Conservation (phyloP, 257 asterid species). For the Solanum chilense region DNA sequence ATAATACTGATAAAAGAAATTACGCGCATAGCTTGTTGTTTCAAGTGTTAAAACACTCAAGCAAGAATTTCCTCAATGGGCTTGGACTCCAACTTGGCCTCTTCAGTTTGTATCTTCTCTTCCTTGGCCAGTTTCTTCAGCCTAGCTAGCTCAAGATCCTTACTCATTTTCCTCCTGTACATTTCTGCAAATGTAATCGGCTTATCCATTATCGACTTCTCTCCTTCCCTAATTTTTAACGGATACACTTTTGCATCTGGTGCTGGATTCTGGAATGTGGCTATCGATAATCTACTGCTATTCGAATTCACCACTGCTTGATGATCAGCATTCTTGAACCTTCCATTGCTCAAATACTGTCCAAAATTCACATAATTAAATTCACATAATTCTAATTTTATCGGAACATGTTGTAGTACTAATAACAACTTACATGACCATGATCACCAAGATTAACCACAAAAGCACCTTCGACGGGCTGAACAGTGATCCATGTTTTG, state of each 20-base stretch:
- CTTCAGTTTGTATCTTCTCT: slow-evolving; percentile 16
- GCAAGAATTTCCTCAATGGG: slow-evolving; percentile 35
- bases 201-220: slow-evolving; percentile 36
- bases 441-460: slow-evolving; percentile 93
- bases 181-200: slow-evolving; percentile 54
- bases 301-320: slow-evolving; percentile 83
- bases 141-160: slow-evolving; percentile 56
- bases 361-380: not conserved
- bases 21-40: not conserved
- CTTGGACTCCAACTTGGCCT: slow-evolving; percentile 7
- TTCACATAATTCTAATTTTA: not conserved
- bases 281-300: slow-evolving; percentile 59
- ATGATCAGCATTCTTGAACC: slow-evolving; percentile 93
- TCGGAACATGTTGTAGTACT: not conserved
- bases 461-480: slow-evolving; percentile 75
- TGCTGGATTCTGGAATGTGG: slow-evolving; percentile 79
- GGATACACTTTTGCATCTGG: slow-evolving; percentile 74
- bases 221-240: slow-evolving; percentile 39
- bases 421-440: slow-evolving; percentile 45
- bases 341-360: slow-evolving; percentile 81
- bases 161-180: slow-evolving; percentile 81
- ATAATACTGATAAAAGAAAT: not conserved
- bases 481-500: slow-evolving; percentile 80
- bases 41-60: not conserved
- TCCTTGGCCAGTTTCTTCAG: slow-evolving; percentile 52